phyloP scores from a whole-genome alignment of 169 alveolate genomes.

The Plasmodium reichenowi region DNA sequence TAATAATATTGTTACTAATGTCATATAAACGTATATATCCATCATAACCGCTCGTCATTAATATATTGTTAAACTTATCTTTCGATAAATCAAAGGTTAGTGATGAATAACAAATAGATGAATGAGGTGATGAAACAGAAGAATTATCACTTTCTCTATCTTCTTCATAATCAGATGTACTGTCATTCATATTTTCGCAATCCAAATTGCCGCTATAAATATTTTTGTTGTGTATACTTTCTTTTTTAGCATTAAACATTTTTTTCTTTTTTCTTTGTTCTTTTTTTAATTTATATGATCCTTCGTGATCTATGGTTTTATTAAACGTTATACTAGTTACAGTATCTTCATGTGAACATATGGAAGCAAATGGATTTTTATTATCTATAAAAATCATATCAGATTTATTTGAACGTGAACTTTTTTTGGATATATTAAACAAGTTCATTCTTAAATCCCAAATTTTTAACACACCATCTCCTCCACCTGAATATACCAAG shows the following conservation, averaged over 20 bases:
- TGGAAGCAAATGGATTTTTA: conserved; percentile 71
- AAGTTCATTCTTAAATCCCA: conserved; percentile 84
- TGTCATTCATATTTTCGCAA: not conserved
- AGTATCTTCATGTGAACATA: conserved; percentile 69
- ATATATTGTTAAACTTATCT: conserved; percentile 38
- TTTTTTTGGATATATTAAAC: conserved; percentile 13
- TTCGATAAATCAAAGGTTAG: conserved; percentile 32
- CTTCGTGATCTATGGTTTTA: conserved; percentile 40
- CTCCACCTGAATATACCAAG: conserved; percentile 82
- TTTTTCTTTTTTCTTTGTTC: conserved; percentile 8
- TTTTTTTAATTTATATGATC: conserved; percentile 21
- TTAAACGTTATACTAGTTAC: conserved; percentile 71
- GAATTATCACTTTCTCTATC: conserved; percentile 18
- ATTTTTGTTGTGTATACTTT: not conserved
- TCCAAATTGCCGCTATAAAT: not conserved
- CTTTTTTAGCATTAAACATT: not conserved
- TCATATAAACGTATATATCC: conserved; percentile 69
- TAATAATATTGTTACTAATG: conserved; percentile 61
- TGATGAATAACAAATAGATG: conserved; percentile 36
- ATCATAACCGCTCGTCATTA: conserved; percentile 76
- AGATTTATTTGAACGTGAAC: not conserved
- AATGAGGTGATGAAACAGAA: conserved; percentile 25
- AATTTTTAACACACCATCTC: conserved; percentile 84
- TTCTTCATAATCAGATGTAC: not conserved
- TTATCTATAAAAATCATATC: conserved; percentile 21